phyloP scores from a whole-genome alignment of 805 yeast genomes.

The Candida taoyuanica region DNA sequence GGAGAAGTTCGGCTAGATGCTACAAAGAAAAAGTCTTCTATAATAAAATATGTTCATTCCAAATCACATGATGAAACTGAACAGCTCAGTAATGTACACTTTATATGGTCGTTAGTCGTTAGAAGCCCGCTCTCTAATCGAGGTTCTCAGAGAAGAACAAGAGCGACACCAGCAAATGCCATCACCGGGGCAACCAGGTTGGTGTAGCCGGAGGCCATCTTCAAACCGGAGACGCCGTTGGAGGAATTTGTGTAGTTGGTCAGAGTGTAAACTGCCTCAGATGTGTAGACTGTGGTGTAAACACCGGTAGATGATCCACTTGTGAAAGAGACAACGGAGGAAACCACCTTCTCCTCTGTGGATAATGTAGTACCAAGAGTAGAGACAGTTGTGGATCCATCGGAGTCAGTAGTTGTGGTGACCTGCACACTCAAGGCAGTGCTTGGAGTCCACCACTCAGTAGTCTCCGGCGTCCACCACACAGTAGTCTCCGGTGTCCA shows the following conservation, averaged over 20 bases:
- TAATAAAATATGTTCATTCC: neutral
- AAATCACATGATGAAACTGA: too few species aligned
- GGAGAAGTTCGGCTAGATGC: neutral
- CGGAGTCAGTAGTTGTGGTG: conserved; percentile 10
- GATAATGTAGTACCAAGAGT: conserved; percentile 12
- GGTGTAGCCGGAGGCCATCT: conserved; percentile 4
- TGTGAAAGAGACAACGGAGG: conserved; percentile 11
- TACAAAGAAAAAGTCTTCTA: neutral
- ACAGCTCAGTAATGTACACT: conserved; percentile 3
- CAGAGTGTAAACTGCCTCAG: conserved; percentile 11
- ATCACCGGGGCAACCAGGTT: conserved; percentile 11
- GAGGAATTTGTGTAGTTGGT: conserved; percentile 14
- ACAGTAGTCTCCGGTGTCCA: conserved; percentile 16
- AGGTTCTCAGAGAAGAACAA: conserved; percentile 9
- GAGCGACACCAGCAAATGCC: conserved; percentile 14
- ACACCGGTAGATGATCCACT: conserved; percentile 17
- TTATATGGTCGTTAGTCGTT: conserved; percentile 5
- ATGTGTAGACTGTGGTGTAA: conserved; percentile 14
- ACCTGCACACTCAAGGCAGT: conserved; percentile 6
- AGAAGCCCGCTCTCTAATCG: too few species aligned
- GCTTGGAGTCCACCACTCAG: conserved; percentile 10
- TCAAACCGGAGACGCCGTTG: conserved; percentile 12
- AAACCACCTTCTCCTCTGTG: conserved; percentile 11
- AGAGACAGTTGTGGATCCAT: conserved; percentile 10
- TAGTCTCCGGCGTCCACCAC: conserved; percentile 1